Conservation (phyloP, 2,329 filamentous ascomycete genomes). For the Fusarium heterosporum region DNA sequence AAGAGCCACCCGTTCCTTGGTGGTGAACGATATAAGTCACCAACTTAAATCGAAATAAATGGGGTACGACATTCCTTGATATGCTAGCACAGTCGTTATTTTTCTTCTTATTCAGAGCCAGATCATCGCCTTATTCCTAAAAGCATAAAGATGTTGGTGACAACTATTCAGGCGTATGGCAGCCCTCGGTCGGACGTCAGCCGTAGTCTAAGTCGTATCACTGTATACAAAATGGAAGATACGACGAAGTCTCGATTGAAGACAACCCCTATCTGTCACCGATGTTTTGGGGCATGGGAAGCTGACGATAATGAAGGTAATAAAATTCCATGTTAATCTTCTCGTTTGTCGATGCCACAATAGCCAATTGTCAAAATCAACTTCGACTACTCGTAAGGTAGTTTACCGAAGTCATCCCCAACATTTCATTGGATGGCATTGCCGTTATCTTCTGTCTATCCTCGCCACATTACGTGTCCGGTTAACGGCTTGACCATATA, state of each 20-base stretch:
- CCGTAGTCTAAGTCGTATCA: not conserved
- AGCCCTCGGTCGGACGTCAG: not conserved
- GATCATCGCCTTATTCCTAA: not conserved
- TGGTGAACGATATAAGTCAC: too few species aligned
- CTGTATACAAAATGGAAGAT: not conserved
- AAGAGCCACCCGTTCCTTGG: too few species aligned
- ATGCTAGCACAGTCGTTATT: too few species aligned
- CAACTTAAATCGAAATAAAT: too few species aligned
- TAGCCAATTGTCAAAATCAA: not conserved
- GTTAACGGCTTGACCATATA: not conserved
- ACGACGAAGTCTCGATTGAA: not conserved
- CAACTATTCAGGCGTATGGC: not conserved
- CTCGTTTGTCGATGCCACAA: not conserved
- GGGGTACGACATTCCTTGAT: too few species aligned
- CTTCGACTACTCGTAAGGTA: not conserved
- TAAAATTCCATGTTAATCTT: not conserved
- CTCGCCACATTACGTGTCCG: not conserved
- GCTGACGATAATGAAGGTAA: not conserved
- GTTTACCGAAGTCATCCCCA: too few species aligned
- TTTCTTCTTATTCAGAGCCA: too few species aligned
- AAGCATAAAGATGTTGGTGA: conserved; percentile 13
- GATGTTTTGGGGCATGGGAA: not conserved
- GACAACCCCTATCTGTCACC: not conserved
- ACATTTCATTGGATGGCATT: not conserved
- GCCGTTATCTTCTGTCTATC: not conserved